Evolutionary conservation across 306 rosid species (phyloP), one percentile per base, ranked within the genome.

Genomic region (Prunus mongolica): DNA sequence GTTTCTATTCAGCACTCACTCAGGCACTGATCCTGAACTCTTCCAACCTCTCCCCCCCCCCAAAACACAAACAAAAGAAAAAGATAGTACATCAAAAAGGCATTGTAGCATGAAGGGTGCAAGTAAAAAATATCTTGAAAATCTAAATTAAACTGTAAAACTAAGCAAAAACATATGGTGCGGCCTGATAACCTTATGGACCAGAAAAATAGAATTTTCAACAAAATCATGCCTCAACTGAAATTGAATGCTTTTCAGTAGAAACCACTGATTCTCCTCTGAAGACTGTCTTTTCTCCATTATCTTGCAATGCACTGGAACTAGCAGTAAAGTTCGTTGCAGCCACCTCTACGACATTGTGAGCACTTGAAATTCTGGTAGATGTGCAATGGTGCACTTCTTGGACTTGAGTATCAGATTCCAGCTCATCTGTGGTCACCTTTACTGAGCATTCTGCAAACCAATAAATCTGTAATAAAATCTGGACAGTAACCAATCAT

Each of bases 191-290:
- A 20, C n/a, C 20, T 3, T 56, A 19, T 56, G 8, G 12, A 56
- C 8, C 24, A 1, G 18, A 20, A 51, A 19, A 10, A 20, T 3
- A 34, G 27, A 25, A 70, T n/a, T 52, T 9, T 5, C 27, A 71
- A 52, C 28, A 64, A 56, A 67, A 77, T 79, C 88, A 80, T 83
- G 86, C 98, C 91, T 89, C 79, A 62, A 90, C 79, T 71, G 93
- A 83, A 81, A 88, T 65, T 16, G 97, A 86, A 84, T 90, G 82
- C 65, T 85, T 91, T 78, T 71, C 79, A 16, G 77, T 27, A 46
- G 87, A 78, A 81, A 76, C 78, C 64, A 80, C 76, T 28, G 89
- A 78, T 79, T 84, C 85, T 85, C 78, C 93, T 77, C 74, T 84
- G 12, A 74, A 60, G 77, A 77, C 80, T 67, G 72, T 70, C 62